Base-by-base conservation (phyloP, 1,139 yeast genomes). In the Hansenula sp. region DNA sequence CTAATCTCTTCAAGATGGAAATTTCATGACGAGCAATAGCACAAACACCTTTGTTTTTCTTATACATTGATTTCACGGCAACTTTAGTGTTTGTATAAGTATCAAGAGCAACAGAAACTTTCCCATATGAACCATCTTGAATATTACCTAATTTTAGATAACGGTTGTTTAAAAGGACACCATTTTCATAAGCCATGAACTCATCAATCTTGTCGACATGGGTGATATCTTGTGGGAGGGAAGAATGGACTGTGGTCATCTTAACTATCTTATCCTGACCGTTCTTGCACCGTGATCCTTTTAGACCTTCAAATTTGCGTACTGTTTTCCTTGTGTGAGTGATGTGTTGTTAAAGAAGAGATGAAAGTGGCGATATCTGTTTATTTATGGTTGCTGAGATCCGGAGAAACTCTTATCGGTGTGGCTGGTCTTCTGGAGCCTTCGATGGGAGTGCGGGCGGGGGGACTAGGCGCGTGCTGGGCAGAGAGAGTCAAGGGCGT, bases 71-170 rank as follows among this genome's bases (percentile, higher is more conserved):
- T 65, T 87, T 87, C 52, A 87, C 76, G 3, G 95, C 96, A 19
- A 84, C 91, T 37, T 68, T 61, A 50, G 69, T 61, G 39, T 69
- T 61, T 16, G 66, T 57, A 9, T 28, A 6, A 13, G 70, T 67
- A 60, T 87, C 93, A 48, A 76, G 73, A 3, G 93, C 95, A 27
- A 85, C 74, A 2, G 88, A 75, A 5, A 87, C 96, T 38, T 82
- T 73, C 29, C 96, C 96, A 62, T 84, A 87, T 1, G 96, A 84
- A 18, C 96, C 96, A 55, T 83, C 84, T 62, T 88, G 85, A 46
- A 87, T 73, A 55, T 81, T 84, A 33, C 78, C 71, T 17, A 84
- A 73, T 55, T 78, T 78, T 41, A 63, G 59, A 68, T 86, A 87
- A 44, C 86, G 68, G 50, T 68, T 68, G 51, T 74, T 66, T 44